Base-by-base conservation (phyloP, 495 filamentous ascomycete species). In the Astrothelium macrocarpum region DNA sequence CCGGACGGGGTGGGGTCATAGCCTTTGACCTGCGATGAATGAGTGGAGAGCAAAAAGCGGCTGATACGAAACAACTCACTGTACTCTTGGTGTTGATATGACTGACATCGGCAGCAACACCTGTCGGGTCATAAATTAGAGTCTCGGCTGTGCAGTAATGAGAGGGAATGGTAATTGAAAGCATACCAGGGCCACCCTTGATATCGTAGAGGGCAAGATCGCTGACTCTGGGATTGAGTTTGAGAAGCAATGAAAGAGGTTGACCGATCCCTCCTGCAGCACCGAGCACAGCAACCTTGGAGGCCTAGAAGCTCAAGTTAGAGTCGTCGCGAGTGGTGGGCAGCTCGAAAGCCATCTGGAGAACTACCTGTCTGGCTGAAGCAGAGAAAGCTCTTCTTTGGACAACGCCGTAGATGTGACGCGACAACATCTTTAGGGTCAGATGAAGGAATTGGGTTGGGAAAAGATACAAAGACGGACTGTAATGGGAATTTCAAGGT, bases 41-140 rank as follows among this genome's bases (percentile, higher is more conserved):
- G 59, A 70, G 66, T 58, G 32, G 32, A 56, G 18, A 63, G 58
- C 64, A 29, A 56, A 53, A 39, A 46, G 28, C 25, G 45, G 16
- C 32, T 4, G 62, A 34, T 32, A 23, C 26, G 65, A 60, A 39
- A 62, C 39, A 53, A 61, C 73, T 32, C 74, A 79, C 77, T 65
- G 76, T 87, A 84, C 89, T 93, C 85, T 95, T 96, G 76, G 95
- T 97, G 85, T 97, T 97, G 84, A 97, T 91, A 82, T 98, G 94
- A 71, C 89, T 87, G 75, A 97, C 82, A 78, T 98, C 94, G 75
- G 95, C 94, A 68, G 93, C 94, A 78, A 98, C 94, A 87, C 92
- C 92, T 96, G 4, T 66, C 65, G 5, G n/a, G 34, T 69, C 31
- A 43, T 56, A 63, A 23, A 64, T 56, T 28, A 34, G n/a, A n/a